Evolutionary conservation across 768 basidiomycete genomes (phyloP).

Genomic region (Suillus variegatus): DNA sequence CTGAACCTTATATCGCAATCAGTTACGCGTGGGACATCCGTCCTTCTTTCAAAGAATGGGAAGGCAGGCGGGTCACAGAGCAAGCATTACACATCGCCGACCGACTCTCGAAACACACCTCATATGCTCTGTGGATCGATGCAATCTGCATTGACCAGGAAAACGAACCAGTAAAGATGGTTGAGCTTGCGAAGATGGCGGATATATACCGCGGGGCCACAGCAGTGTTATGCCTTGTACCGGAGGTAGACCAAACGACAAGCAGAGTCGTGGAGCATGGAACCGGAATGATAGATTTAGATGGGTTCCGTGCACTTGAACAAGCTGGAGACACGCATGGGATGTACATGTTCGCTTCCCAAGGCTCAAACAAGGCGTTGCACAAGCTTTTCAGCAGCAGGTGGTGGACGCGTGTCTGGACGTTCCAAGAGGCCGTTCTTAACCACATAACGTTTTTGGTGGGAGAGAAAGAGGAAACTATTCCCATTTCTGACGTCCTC

Average conservation of each 20-base stretch:
- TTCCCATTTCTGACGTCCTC: slow-evolving; percentile 11
- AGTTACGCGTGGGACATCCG: slow-evolving; percentile 3
- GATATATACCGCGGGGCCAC: slow-evolving; percentile 9
- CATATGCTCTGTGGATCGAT: slow-evolving; percentile 11
- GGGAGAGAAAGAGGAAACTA: slow-evolving; percentile 7
- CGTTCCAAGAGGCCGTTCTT: slow-evolving; percentile 11
- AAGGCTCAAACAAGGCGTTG: slow-evolving; percentile 2
- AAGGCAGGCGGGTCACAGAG: slow-evolving; percentile 10
- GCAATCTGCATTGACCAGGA: slow-evolving; percentile 8
- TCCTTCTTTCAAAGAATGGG: slow-evolving; percentile 10
- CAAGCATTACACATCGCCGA: slow-evolving; percentile 8
- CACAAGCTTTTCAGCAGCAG: slow-evolving; percentile 6
- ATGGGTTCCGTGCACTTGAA: slow-evolving; percentile 8
- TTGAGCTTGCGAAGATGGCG: slow-evolving; percentile 6
- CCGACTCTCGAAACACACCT: slow-evolving; percentile 10
- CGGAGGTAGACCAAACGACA: slow-evolving; percentile 2
- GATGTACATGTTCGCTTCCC: slow-evolving; percentile 11
- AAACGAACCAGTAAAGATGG: background rate
- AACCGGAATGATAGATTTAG: slow-evolving; percentile 7
- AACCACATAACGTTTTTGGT: slow-evolving; percentile 4
- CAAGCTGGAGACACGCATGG: slow-evolving; percentile 9
- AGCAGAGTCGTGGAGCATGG: slow-evolving; percentile 4
- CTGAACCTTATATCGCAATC: slow-evolving; percentile 7
- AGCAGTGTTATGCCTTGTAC: slow-evolving; percentile 10
- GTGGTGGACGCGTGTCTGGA: slow-evolving; percentile 12